These are phyloP conservation scores for Sarocladiaceae sp. DNA, from an alignment of 2,329 filamentous ascomycete species.

Conservation along the genomic window DNA sequence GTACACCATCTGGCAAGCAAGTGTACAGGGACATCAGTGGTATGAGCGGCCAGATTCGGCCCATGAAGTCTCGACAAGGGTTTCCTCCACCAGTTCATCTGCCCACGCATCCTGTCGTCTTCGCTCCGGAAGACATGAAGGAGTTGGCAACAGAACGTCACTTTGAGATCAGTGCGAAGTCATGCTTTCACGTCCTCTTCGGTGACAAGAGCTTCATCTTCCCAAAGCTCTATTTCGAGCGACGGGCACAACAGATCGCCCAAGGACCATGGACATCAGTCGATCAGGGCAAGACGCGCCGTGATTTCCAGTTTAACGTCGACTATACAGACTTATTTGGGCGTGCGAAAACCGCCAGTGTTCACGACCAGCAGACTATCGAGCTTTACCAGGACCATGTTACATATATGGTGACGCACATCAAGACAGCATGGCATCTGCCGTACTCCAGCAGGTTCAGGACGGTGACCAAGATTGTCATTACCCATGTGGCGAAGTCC, in stretches of 20 bases:
- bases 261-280: constrained; percentile 79
- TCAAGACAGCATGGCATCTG: constrained; percentile 73
- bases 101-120: constrained; percentile 74
- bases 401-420: constrained; percentile 60
- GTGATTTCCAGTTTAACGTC: constrained; percentile 79
- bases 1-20: constrained; percentile 37
- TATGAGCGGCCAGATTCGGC: constrained; percentile 28
- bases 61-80: constrained; percentile 29
- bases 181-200: constrained; percentile 92
- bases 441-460: constrained; percentile 77
- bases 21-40: constrained; percentile 20
- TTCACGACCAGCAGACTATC: constrained; percentile 81
- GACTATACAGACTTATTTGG: constrained; percentile 63
- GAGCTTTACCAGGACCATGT: constrained; percentile 76
- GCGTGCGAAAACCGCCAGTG: constrained; percentile 53
- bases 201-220: constrained; percentile 95
- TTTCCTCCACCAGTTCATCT: constrained; percentile 68
- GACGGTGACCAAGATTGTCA: constrained; percentile 84
- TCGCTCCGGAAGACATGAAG: constrained; percentile 79
- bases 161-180: constrained; percentile 90
- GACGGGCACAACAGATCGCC: constrained; percentile 71
- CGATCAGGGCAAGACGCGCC: constrained; percentile 66
- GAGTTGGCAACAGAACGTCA: constrained; percentile 71
- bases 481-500: constrained; percentile 88
- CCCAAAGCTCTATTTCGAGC: constrained; percentile 82